phyloP scores from a whole-genome alignment of 2,329 filamentous ascomycete genomes.

The Cryphonectria carpinicola region DNA sequence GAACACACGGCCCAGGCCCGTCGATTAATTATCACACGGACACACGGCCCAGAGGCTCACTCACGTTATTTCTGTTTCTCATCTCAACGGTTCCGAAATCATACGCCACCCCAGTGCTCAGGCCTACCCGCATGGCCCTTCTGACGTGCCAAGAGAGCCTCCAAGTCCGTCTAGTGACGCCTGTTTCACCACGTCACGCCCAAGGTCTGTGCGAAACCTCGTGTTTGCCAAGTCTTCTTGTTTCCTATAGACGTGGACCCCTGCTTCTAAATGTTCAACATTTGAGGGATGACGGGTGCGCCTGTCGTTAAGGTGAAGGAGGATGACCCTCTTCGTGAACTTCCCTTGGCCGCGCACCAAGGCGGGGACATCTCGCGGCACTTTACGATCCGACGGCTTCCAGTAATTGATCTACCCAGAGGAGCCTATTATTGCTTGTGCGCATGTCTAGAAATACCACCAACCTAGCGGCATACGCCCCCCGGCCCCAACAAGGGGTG shows the following conservation, averaged over 20 bases:
- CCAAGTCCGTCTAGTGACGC: background rate
- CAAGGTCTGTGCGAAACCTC: slow-evolving; percentile 18
- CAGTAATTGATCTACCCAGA: background rate
- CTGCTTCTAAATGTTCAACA: background rate
- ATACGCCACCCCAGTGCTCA: too few relatives aligned
- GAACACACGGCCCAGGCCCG: background rate
- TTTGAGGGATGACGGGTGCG: background rate
- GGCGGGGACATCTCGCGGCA: background rate
- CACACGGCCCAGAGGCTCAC: background rate
- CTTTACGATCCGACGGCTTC: background rate
- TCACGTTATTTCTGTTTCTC: background rate
- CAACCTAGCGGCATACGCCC: background rate
- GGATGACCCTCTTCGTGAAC: background rate
- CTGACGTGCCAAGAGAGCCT: slow-evolving; percentile 16
- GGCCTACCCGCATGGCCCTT: background rate
- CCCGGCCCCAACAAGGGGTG: background rate
- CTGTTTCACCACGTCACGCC: slow-evolving; percentile 12
- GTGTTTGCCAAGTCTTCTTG: slow-evolving; percentile 20
- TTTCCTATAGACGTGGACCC: slow-evolving; percentile 1
- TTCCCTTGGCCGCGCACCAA: background rate
- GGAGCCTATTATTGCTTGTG: background rate
- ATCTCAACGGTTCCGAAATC: background rate
- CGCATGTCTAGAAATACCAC: background rate
- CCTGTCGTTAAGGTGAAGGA: background rate
- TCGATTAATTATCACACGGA: background rate